Percentiles rank a stretch among this genome's conserved stretches.
Conservation (phyloP, 208 protist species). For the Wallacemonas sp. region DNA sequence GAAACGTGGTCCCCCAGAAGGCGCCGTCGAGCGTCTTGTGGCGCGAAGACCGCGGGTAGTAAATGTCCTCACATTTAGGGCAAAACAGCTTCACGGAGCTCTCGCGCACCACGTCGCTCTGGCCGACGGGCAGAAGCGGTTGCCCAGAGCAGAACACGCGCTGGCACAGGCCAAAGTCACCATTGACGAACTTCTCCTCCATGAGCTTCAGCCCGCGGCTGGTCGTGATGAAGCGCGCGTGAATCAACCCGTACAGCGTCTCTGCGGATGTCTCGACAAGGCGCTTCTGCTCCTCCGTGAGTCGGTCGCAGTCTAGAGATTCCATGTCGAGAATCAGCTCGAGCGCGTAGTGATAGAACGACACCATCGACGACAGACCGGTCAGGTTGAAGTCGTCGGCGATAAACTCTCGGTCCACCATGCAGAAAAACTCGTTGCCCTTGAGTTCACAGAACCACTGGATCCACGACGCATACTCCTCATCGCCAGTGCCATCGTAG, state of each 20-base stretch:
- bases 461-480: slow-evolving; percentile 96
- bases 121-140: slow-evolving; percentile 94
- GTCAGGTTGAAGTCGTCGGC: slow-evolving; percentile 99
- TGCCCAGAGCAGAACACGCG: slow-evolving; percentile 97
- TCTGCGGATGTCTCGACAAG: slow-evolving; percentile 96
- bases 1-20: slow-evolving; percentile 98
- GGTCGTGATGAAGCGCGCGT: slow-evolving; percentile 98
- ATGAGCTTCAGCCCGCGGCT: slow-evolving; percentile 95
- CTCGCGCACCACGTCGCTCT: slow-evolving; percentile 94
- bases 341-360: slow-evolving; percentile 98
- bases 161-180: slow-evolving; percentile 97
- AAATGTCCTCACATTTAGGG: slow-evolving; percentile 97
- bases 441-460: slow-evolving; percentile 97
- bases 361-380: slow-evolving; percentile 93
- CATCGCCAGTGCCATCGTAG: slow-evolving; percentile 79
- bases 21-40: slow-evolving; percentile 96
- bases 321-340: slow-evolving; percentile 98
- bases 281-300: slow-evolving; percentile 96
- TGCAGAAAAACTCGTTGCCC: slow-evolving; percentile 98
- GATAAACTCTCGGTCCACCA: slow-evolving; percentile 97
- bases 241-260: slow-evolving; percentile 98
- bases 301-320: slow-evolving; percentile 83
- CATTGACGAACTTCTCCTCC: slow-evolving; percentile 96
- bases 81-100: slow-evolving; percentile 97
- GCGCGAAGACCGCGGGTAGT: slow-evolving; percentile 92